phyloP scores from a whole-genome alignment of 108 stramenopile genomes.

The Nitzschia putrida region DNA sequence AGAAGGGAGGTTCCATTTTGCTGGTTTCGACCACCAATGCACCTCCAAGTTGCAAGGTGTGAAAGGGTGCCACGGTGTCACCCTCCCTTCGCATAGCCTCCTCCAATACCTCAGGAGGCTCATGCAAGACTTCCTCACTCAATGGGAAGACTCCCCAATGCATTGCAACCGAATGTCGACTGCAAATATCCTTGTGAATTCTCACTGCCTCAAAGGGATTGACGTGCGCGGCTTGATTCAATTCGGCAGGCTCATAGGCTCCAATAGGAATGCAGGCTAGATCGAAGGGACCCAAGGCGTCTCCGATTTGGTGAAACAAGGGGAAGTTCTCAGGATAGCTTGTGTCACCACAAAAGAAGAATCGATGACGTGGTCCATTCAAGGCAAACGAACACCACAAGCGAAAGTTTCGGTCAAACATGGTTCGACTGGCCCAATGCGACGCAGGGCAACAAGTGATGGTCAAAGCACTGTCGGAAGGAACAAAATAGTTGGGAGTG shows the following conservation, averaged over 20 bases:
- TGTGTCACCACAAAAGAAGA: constrained; percentile 42
- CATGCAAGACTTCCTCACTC: constrained; percentile 72
- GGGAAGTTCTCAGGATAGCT: constrained; percentile 58
- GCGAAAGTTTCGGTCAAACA: constrained; percentile 83
- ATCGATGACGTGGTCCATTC: constrained; percentile 3
- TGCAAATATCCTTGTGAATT: constrained; percentile 69
- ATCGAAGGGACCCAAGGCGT: constrained; percentile 82
- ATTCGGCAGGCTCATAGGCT: constrained; percentile 88
- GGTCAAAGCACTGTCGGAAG: constrained; percentile 10
- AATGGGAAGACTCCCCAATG: constrained; percentile 93
- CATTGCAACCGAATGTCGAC: constrained; percentile 72
- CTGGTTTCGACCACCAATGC: constrained; percentile 9
- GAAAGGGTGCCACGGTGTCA: constrained; percentile 4
- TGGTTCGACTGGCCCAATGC: constrained; percentile 88
- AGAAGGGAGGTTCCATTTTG: background rate
- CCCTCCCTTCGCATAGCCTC: constrained; percentile 15
- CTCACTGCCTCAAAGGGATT: constrained; percentile 86
- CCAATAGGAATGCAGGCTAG: constrained; percentile 92
- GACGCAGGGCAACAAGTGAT: constrained; percentile 86
- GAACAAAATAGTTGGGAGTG: background rate
- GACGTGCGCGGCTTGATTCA: constrained; percentile 85
- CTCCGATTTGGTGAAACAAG: constrained; percentile 84
- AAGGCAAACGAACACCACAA: constrained; percentile 88
- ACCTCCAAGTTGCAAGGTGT: background rate
- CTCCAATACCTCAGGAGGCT: constrained; percentile 56